phyloP scores from a whole-genome alignment of 139 green algal genomes.

The Chlamydomonas sp. region DNA sequence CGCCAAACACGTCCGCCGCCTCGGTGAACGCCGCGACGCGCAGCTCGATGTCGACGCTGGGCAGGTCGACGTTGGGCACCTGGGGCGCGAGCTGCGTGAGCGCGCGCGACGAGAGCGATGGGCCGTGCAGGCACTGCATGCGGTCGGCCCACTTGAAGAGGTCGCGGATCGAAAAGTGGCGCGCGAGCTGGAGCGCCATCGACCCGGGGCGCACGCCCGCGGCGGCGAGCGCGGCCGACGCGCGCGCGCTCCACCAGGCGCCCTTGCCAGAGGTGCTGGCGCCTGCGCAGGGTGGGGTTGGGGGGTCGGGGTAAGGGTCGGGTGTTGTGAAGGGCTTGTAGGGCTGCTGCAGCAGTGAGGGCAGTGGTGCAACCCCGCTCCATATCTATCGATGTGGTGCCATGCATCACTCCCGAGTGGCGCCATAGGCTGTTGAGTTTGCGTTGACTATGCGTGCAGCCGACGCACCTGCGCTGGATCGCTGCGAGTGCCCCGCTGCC shows the following conservation, averaged over 20 bases:
- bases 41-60: slow-evolving; percentile 6
- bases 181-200: slow-evolving; percentile 46
- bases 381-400: no score
- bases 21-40: slow-evolving; percentile 36
- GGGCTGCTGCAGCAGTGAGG: no score
- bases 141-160: slow-evolving; percentile 76
- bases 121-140: slow-evolving; percentile 35
- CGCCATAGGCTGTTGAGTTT: no score
- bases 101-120: background rate
- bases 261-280: background rate
- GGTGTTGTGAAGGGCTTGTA: no score
- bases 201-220: slow-evolving; percentile 43
- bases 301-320: no score
- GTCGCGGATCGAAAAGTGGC: slow-evolving; percentile 68
- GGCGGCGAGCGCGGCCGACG: slow-evolving; percentile 30
- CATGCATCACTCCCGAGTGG: no score
- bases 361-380: no score
- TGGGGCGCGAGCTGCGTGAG: background rate
- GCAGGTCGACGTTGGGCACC: slow-evolving; percentile 4
- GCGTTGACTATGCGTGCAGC: no score
- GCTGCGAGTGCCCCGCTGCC: slow-evolving; percentile 35
- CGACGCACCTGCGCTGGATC: background rate
- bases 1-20: slow-evolving; percentile 39
- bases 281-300: no score
- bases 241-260: slow-evolving; percentile 17